Evolutionary conservation across 768 basidiomycete species (phyloP).

Genomic region (Filobasidium wieringae): DNA sequence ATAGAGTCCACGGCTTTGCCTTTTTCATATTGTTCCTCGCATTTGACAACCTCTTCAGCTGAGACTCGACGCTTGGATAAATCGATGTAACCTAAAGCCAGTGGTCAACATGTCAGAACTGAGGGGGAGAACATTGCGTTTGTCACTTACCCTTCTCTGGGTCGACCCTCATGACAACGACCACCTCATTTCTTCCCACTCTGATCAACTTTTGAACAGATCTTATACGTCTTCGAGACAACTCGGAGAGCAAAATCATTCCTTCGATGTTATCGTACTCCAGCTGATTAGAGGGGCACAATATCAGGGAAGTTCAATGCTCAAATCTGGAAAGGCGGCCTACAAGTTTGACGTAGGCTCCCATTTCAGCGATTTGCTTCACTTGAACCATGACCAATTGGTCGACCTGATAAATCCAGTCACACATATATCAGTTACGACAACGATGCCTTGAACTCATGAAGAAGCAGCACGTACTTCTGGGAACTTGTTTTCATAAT

Average conservation of each 20-base stretch:
- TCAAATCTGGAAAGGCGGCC: constrained; percentile 31
- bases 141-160: constrained; percentile 78
- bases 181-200: constrained; percentile 94
- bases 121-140: not conserved
- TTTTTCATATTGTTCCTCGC: constrained; percentile 97
- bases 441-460: not conserved
- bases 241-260: constrained; percentile 98
- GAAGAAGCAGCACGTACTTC: constrained; percentile 21
- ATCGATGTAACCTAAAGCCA: constrained; percentile 82
- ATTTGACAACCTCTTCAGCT: constrained; percentile 95
- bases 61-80: constrained; percentile 95
- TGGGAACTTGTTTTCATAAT: constrained; percentile 85
- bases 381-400: constrained; percentile 99
- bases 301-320: not conserved
- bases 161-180: constrained; percentile 93
- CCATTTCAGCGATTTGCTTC: constrained; percentile 98
- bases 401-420: constrained; percentile 55
- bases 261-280: constrained; percentile 99
- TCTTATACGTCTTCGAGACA: constrained; percentile 87
- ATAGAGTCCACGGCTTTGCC: constrained; percentile 78
- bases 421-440: not conserved
- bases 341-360: constrained; percentile 95
- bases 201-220: constrained; percentile 97
- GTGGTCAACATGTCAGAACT: not conserved
- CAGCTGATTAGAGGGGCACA: constrained; percentile 47